Percentiles rank a stretch among this genome's conserved stretches.
These are phyloP conservation scores for Strigomonas culicis DNA, from an alignment of 208 protist species.

Conservation along the genomic window DNA sequence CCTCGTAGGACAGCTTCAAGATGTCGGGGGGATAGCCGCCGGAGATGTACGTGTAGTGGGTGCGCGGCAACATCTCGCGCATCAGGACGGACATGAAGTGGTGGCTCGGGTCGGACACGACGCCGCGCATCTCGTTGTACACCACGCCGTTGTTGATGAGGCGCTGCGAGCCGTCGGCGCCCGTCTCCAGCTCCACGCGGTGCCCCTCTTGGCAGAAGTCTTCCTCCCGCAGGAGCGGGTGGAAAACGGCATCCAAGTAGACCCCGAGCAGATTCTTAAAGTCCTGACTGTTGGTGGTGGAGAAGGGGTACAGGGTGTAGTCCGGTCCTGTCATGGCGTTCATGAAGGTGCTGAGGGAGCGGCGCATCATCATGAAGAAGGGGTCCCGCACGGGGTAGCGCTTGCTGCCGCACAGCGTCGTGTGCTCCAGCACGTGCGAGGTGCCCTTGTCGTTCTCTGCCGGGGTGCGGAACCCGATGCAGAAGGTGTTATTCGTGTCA, in stretches of 20 bases:
- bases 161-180: slow-evolving; percentile 20
- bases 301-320: slow-evolving; percentile 94
- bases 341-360: slow-evolving; percentile 91
- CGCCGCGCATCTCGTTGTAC: slow-evolving; percentile 94
- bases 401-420: slow-evolving; percentile 93
- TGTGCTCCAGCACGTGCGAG: slow-evolving; percentile 97
- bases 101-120: slow-evolving; percentile 80
- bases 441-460: slow-evolving; percentile 93
- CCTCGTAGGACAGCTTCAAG: slow-evolving; percentile 79
- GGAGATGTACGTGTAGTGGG: slow-evolving; percentile 87
- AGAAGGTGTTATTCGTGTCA: slow-evolving; percentile 96
- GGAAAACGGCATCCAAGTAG: slow-evolving; percentile 93
- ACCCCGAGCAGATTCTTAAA: slow-evolving; percentile 92
- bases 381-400: slow-evolving; percentile 94
- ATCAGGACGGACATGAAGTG: slow-evolving; percentile 73
- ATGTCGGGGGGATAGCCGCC: slow-evolving; percentile 90
- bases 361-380: slow-evolving; percentile 91
- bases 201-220: slow-evolving; percentile 93
- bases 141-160: slow-evolving; percentile 91
- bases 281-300: slow-evolving; percentile 90
- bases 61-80: slow-evolving; percentile 75
- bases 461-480: slow-evolving; percentile 95
- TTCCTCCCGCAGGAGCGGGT: slow-evolving; percentile 81
- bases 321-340: slow-evolving; percentile 93
- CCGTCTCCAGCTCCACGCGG: slow-evolving; percentile 73